These are phyloP conservation scores for Erodium chrysanthum DNA, from an alignment of 441 rosid species.

Conservation along the genomic window DNA sequence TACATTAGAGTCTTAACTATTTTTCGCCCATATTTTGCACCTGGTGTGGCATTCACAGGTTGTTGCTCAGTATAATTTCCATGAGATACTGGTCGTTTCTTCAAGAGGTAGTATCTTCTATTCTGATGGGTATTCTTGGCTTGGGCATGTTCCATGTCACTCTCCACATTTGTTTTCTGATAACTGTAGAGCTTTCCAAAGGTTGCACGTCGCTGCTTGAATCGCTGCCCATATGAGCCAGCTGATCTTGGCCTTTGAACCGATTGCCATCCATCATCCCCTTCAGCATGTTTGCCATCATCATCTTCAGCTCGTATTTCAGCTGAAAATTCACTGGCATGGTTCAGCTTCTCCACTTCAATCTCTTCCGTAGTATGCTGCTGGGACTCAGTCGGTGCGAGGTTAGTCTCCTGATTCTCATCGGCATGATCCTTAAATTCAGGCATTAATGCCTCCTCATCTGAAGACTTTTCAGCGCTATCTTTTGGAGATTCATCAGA, in stretches of 20 bases:
- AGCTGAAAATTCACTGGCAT: conserved; percentile 27
- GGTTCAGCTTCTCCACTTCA: conserved; percentile 25
- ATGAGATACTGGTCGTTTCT: conserved; percentile 58
- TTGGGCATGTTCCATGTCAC: conserved; percentile 41
- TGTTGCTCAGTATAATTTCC: conserved; percentile 58
- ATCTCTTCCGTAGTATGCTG: conserved; percentile 34
- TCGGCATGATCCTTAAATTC: conserved; percentile 28
- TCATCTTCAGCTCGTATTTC: conserved; percentile 27
- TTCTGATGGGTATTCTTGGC: conserved; percentile 49
- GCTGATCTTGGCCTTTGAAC: conserved; percentile 89
- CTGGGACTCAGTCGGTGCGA: conserved; percentile 26
- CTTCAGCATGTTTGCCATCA: conserved; percentile 33
- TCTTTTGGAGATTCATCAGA: conserved; percentile 33
- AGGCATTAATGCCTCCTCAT: conserved; percentile 38
- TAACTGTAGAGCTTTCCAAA: conserved; percentile 58
- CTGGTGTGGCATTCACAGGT: conserved; percentile 39
- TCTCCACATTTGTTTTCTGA: conserved; percentile 63
- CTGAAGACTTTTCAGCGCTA: conserved; percentile 41
- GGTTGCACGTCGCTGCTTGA: conserved; percentile 81
- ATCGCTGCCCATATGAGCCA: conserved; percentile 57
- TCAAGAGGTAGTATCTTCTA: conserved; percentile 53
- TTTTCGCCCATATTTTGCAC: conserved; percentile 73
- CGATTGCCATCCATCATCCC: conserved; percentile 96
- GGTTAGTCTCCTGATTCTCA: conserved; percentile 30
- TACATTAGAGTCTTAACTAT: conserved; percentile 69